Base-by-base conservation (phyloP, 345 rosid species). In the Balakata baccata region DNA sequence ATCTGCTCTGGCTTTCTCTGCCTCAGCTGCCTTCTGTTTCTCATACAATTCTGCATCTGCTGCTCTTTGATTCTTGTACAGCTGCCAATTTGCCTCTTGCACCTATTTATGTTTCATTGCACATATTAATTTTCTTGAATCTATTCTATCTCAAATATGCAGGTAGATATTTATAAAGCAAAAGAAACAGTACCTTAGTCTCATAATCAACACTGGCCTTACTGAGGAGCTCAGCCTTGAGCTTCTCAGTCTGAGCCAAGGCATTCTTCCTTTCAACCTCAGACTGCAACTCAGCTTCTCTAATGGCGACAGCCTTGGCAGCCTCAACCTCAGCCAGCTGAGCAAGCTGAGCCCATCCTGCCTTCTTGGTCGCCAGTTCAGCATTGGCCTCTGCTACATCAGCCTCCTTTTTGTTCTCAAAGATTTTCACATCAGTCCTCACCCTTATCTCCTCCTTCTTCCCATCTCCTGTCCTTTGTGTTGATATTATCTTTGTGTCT, bases 71-170 rank as follows among this genome's bases (percentile, higher is more conserved):
- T 75, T 75, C 68, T 69, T 39, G 68, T 75, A 75, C 39, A 75
- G 49, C 41, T 68, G 73, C 78, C 73, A 68, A 57, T 75, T 75
- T 41, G 78, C 73, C 47, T 75, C 78, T 75, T 68, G 78, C 34
- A 60, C 78, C 78, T 75, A 51, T 64, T 16, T 29, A 1, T 29
- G 34, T 29, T 29, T 29, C 34, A 29, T 29, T 29, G 34, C 34
- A 29, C 34, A 29, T 2, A 29, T 29, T 29, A 29, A 29, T 29
- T 29, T 29, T 29, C 34, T 29, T 29, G 34, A 2, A 29, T 29
- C 34, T 29, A 29, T 29, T 29, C 34, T 29, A 29, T 29, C 34
- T 29, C 34, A 29, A 29, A 29, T 29, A 29, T 29, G 34, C 34
- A 70, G 56, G 18, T 14, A 51, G 53, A 12, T 3, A 29, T 50